Conservation (phyloP, 2,329 filamentous ascomycete genomes). For the Pseudogymnoascus pannorum region DNA sequence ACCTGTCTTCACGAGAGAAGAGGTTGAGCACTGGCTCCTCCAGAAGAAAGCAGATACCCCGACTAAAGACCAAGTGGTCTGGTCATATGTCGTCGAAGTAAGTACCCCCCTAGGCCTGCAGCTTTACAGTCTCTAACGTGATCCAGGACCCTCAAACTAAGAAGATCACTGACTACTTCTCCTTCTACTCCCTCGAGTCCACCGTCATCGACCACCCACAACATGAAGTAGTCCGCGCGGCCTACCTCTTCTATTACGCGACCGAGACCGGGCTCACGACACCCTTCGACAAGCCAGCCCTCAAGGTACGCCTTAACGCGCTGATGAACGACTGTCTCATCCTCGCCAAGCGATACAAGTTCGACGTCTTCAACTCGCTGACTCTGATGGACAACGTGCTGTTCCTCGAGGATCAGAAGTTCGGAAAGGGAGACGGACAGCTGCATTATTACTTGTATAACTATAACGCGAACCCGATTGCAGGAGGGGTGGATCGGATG, state of each 20-base stretch:
- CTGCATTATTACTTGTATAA: conserved; percentile 98
- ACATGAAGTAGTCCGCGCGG: conserved; percentile 74
- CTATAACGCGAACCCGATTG: conserved; percentile 79
- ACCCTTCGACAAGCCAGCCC: conserved; percentile 45
- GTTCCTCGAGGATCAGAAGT: conserved; percentile 90
- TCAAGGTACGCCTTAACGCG: conserved; percentile 73
- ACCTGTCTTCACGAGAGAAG: conserved; percentile 70
- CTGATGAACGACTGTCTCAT: conserved; percentile 82
- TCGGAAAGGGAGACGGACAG: conserved; percentile 87
- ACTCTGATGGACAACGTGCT: conserved; percentile 89
- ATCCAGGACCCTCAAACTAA: conserved; percentile 53
- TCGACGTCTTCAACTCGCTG: conserved; percentile 95
- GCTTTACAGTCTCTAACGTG: conserved; percentile 29
- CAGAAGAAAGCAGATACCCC: conserved; percentile 56
- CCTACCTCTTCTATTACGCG: conserved; percentile 97
- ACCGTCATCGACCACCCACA: conserved; percentile 78
- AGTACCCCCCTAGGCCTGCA: conserved; percentile 15
- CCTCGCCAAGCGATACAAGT: conserved; percentile 72
- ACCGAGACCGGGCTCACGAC: conserved; percentile 66
- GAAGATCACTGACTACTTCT: conserved; percentile 93
- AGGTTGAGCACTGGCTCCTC: conserved; percentile 82
- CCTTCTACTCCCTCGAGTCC: conserved; percentile 91
- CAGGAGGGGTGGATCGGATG: conserved; percentile 72
- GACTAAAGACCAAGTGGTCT: conserved; percentile 72
- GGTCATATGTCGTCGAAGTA: conserved; percentile 85